Evolutionary conservation across 2,329 filamentous ascomycete genomes (phyloP), one percentile per base, ranked within the genome.

Genomic region (Pleomassaria siparia): DNA sequence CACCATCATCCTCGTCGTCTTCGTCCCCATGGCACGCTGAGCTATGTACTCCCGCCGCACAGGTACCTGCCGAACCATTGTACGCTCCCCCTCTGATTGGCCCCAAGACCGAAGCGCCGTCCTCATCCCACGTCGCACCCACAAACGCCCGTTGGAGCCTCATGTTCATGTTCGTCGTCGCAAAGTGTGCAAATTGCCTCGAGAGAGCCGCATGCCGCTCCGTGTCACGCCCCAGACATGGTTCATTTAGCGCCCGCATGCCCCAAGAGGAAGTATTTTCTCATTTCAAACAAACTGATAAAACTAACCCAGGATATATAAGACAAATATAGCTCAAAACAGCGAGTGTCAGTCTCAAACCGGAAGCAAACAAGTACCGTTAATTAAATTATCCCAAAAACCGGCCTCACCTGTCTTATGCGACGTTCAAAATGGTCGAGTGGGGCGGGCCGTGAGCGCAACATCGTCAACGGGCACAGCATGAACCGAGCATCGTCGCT

Each of bases 51-150:
- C n/a, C n/a, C n/a, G n/a, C n/a, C n/a, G n/a, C n/a, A n/a, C n/a
- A n/a, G n/a, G n/a, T n/a, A 44, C 49, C 35, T 39, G 16, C 40
- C 46, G 55, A 60, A 56, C 54, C 56, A 55, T 44, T 56, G 55
- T 56, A 49, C 54, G 52, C 50, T 58, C 51, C 50, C 25, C 29
- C 22, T 22, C 36, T 40, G 20, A 26, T n/a, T n/a, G n/a, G n/a
- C n/a, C n/a, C n/a, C n/a, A n/a, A n/a, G n/a, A 51, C 54, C 59
- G 55, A 69, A 64, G 65, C 67, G 66, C 63, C 61, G 49, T 53
- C 50, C 44, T 52, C 37, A 47, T 43, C 58, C 59, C 63, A 58
- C 58, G 58, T 64, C 55, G 55, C 58, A 56, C 49, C 49, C 48
- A 55, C 47, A 64, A 46, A 53, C 58, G 59, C 61, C 56, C 42